Conservation (phyloP, 192 early-diverging fungal species). For the Phlyctochytrium arcticum region DNA sequence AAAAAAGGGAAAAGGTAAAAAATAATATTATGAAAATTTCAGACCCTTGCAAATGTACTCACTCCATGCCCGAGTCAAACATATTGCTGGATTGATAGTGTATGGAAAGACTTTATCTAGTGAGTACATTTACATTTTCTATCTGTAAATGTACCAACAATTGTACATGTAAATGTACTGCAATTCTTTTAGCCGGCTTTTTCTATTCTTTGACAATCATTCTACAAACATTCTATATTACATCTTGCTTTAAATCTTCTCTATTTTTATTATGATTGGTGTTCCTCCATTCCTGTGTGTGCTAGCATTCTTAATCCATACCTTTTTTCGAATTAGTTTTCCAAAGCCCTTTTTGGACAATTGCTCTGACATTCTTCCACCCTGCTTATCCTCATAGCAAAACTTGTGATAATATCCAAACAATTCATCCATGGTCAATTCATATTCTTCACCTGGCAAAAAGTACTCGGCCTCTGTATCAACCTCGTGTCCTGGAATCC, state of each 20-base stretch:
- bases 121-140: neutral
- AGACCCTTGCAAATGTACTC: neutral
- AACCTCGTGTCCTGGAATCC: no score
- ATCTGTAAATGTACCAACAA: neutral
- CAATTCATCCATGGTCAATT: no score
- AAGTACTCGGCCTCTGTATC: no score
- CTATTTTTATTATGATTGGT: no score
- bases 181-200: neutral
- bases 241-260: no score
- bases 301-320: neutral
- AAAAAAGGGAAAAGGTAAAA: no score
- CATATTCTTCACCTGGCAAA: no score
- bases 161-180: conserved; percentile 3
- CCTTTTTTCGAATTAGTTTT: conserved; percentile 1
- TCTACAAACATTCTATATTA: neutral
- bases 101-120: no score
- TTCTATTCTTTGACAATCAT: neutral
- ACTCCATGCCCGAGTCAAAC: neutral
- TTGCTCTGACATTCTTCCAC: neutral
- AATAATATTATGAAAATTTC: no score
- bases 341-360: conserved; percentile 1
- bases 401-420: no score
- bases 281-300: conserved; percentile 1
- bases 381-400: neutral
- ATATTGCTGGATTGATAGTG: neutral